Base-by-base conservation (phyloP, 306 rosid genomes). In the Amphicarpaea edgeworthii region DNA sequence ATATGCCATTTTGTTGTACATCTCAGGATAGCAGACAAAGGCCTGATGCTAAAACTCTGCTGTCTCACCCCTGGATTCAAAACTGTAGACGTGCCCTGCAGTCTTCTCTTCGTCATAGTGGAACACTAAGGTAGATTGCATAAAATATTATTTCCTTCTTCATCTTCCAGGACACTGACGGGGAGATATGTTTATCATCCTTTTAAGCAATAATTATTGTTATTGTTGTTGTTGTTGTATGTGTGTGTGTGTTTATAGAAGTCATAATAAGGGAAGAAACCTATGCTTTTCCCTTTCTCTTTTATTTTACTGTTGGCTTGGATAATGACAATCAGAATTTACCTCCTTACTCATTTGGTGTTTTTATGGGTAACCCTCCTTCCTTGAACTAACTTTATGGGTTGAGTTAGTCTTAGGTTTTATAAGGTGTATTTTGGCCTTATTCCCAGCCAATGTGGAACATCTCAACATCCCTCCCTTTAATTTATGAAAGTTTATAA, bases 21-120 rank as follows among this genome's bases (percentile, higher is more conserved):
- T 83, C 68, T 74, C 89, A 95, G 99, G 99, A 95, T 88, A 93
- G 98, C 77, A 90, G 99, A 88, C 98, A 95, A 80, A 91, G 99
- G 69, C 98, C 99, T 71, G 99, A 95, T 87, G 99, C 99, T 28
- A 95, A 95, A 78, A 85, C 98, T 51, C 83, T 95, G 83, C 87
- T 95, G 79, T 92, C 97, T 83, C 97, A 95, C 84, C 97, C 99
- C 51, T 95, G 98, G 99, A 89, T 95, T 63, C 93, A 78, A 69
- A 95, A 95, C 70, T 86, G 87, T 81, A 85, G 92, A 78, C 97
- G 93, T 47, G 96, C 45, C 40, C 85, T 95, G 88, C 98, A 90
- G 81, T 90, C 97, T 73, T 88, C 99, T 80, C 97, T 95, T 55
- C 97, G 99, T 65, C 93, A 92, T 78, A 95, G 93, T 82, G 97